Percentiles rank a stretch among this genome's conserved stretches.
Conservation (phyloP, 2,329 filamentous ascomycete genomes). For the Epichloe elymi region DNA sequence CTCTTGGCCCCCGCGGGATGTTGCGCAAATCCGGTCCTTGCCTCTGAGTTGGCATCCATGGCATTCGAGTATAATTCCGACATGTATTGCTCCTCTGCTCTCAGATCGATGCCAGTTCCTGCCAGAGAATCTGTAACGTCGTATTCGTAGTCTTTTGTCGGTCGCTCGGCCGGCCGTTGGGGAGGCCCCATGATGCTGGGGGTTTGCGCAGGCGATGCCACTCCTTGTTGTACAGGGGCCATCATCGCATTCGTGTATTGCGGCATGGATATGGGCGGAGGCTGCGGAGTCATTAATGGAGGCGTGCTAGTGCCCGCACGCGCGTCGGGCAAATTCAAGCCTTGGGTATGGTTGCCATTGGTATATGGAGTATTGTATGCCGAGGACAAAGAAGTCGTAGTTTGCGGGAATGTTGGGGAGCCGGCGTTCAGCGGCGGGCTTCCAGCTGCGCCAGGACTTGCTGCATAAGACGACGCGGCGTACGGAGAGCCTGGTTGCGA, state of each 20-base stretch:
- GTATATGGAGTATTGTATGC: conserved; percentile 25
- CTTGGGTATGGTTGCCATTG: conserved; percentile 24
- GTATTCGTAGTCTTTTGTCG: conserved; percentile 49
- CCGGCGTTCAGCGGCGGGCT: conserved; percentile 25
- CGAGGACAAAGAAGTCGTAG: conserved; percentile 18
- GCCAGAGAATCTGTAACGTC: conserved; percentile 75
- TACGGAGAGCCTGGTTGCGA: conserved; percentile 55
- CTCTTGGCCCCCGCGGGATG: conserved; percentile 41
- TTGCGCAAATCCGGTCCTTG: conserved; percentile 34
- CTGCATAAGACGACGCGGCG: conserved; percentile 35
- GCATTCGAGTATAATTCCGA: conserved; percentile 49
- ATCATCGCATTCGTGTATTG: conserved; percentile 19
- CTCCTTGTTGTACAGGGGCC: conserved; percentile 14
- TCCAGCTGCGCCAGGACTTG: conserved; percentile 30
- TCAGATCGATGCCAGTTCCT: conserved; percentile 75
- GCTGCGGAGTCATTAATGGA: conserved; percentile 19
- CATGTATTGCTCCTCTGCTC: conserved; percentile 74
- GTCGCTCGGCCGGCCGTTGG: conserved; percentile 47
- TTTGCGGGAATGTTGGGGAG: conserved; percentile 24
- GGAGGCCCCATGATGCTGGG: conserved; percentile 40
- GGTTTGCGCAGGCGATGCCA: conserved; percentile 13
- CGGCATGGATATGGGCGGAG: conserved; percentile 10
- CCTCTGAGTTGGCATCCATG: conserved; percentile 30
- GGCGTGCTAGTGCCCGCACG: conserved; percentile 18
- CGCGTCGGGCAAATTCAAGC: conserved; percentile 21